Percentiles rank a stretch among this genome's conserved stretches.
These are phyloP conservation scores for Mychonastes homosphaera DNA, from an alignment of 139 green algal species.

Conservation along the genomic window DNA sequence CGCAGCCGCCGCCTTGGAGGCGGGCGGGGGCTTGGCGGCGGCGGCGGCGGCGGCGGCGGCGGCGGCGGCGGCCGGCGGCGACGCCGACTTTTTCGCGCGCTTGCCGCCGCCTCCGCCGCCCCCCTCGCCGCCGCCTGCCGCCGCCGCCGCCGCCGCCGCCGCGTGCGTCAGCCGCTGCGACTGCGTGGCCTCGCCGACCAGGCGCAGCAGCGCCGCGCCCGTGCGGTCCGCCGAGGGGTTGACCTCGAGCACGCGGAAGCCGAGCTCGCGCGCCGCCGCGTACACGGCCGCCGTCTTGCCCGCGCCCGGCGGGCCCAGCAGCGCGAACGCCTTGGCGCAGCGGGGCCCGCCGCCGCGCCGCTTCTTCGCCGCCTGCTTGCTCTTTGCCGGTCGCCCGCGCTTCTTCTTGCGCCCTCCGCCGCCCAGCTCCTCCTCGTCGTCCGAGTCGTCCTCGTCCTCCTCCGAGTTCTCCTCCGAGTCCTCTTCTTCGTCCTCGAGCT, in stretches of 20 bases:
- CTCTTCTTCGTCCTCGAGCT: too few relatives aligned
- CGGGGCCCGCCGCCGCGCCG: background rate
- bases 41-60: slow-evolving; percentile 2
- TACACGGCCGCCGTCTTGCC: slow-evolving; percentile 38
- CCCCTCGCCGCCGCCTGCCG: background rate
- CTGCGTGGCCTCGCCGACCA: slow-evolving; percentile 35
- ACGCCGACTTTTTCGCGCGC: background rate
- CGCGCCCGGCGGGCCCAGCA: slow-evolving; percentile 27
- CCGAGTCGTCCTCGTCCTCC: background rate
- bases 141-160: background rate
- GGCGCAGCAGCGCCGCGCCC: slow-evolving; percentile 11
- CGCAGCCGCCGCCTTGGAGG: background rate
- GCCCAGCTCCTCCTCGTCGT: slow-evolving; percentile 13
- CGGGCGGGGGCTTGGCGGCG: background rate
- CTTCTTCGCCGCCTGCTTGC: background rate
- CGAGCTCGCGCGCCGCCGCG: slow-evolving; percentile 30
- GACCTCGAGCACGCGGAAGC: slow-evolving; percentile 38
- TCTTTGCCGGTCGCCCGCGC: background rate
- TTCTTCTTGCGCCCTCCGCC: background rate
- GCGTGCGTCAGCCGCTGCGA: slow-evolving; percentile 9
- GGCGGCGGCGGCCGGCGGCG: background rate
- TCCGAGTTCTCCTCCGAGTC: too few relatives aligned
- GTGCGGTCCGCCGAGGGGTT: slow-evolving; percentile 31
- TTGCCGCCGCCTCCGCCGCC: background rate
- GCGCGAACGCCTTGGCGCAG: slow-evolving; percentile 13